Conservation (phyloP, 2,329 filamentous ascomycete species). For the Amylocarpus encephaloides region DNA sequence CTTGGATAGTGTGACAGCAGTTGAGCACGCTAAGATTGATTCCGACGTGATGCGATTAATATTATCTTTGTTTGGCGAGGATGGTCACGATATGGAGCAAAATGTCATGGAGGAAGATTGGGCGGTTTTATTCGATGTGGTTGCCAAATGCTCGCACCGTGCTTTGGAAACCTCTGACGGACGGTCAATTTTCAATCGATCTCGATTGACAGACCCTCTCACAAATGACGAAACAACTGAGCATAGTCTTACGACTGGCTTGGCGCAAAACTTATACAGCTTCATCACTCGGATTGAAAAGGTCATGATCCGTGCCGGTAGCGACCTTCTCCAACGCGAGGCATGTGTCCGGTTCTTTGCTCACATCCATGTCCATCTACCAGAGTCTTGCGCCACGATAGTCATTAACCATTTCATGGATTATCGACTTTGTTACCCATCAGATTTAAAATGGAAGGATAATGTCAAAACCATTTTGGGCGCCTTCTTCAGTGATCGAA, state of each 20-base stretch:
- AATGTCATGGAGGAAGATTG: conserved; percentile 61
- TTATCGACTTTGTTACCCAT: conserved; percentile 65
- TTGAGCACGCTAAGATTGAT: conserved; percentile 30
- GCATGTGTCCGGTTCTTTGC: conserved; percentile 62
- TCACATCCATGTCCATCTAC: conserved; percentile 53
- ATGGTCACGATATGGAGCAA: conserved; percentile 45
- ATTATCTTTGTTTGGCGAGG: conserved; percentile 49
- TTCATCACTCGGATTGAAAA: conserved; percentile 30
- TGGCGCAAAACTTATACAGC: conserved; percentile 26
- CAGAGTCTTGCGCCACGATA: conserved; percentile 56
- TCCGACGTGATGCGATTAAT: conserved; percentile 34
- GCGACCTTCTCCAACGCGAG: conserved; percentile 57
- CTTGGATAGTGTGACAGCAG: conserved; percentile 42
- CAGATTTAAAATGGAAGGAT: conserved; percentile 60
- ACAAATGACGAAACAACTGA: conserved; percentile 21
- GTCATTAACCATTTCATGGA: conserved; percentile 63
- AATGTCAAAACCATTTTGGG: conserved; percentile 56
- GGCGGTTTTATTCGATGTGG: conserved; percentile 54
- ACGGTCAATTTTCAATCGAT: conserved; percentile 18
- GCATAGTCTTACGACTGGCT: conserved; percentile 18
- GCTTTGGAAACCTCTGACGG: conserved; percentile 27
- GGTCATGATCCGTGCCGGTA: conserved; percentile 35
- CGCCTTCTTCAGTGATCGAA: conserved; percentile 56
- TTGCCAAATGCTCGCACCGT: conserved; percentile 43
- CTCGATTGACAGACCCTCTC: conserved; percentile 16